Conservation (phyloP, 192 early-diverging fungal species). For the Backusella macrospora region DNA sequence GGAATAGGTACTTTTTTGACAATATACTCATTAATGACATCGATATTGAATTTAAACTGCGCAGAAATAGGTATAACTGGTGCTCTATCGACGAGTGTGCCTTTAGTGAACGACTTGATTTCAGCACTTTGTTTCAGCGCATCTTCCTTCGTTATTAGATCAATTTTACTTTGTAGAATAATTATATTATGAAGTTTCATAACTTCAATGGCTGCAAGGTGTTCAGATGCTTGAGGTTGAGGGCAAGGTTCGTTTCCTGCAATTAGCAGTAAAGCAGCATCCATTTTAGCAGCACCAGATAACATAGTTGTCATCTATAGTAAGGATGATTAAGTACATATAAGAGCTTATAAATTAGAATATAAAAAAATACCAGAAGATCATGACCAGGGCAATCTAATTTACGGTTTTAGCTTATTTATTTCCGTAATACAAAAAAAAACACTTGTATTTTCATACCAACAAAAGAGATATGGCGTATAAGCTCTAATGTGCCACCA, state of each 20-base stretch:
- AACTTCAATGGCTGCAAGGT: constrained; percentile 97
- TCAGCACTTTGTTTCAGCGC: constrained; percentile 85
- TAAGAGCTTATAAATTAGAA: not conserved
- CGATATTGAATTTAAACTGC: constrained; percentile 97
- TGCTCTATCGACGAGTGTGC: constrained; percentile 90
- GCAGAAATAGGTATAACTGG: constrained; percentile 98
- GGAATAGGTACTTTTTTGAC: constrained; percentile 93
- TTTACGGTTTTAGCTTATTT: not conserved
- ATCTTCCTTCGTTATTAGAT: constrained; percentile 90
- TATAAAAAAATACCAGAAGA: constrained; percentile 63
- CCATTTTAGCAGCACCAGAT: constrained; percentile 98
- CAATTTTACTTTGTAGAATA: constrained; percentile 98
- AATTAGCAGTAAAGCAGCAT: constrained; percentile 94
- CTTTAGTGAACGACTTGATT: constrained; percentile 90
- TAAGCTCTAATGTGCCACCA: constrained; percentile 79
- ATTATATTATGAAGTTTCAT: constrained; percentile 97
- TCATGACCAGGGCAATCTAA: constrained; percentile 98
- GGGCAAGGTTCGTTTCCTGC: constrained; percentile 98
- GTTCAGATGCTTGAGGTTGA: constrained; percentile 98
- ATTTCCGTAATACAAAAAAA: not conserved
- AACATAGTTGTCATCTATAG: constrained; percentile 93
- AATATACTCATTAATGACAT: constrained; percentile 97
- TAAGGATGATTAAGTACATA: not conserved
- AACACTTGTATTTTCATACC: not conserved
- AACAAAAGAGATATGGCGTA: constrained; percentile 95